Percentiles rank a stretch among this genome's conserved stretches.
Conservation (phyloP, 495 filamentous ascomycete species). For the Usnea hakonensis region DNA sequence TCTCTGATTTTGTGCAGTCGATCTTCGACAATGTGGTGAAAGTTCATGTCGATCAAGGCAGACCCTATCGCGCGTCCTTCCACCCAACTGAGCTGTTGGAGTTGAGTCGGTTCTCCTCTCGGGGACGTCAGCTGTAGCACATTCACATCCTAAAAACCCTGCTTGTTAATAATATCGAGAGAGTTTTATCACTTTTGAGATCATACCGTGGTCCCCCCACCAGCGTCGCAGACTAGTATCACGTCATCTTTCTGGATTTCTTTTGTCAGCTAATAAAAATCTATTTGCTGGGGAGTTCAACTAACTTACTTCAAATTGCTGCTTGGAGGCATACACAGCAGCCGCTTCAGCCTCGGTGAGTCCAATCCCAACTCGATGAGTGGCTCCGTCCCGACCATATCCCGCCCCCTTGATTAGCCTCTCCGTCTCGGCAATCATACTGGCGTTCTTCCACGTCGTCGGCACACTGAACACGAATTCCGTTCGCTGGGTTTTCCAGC, state of each 20-base stretch:
- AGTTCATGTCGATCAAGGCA: slow-evolving; percentile 32
- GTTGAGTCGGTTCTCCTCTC: slow-evolving; percentile 26
- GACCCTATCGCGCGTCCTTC: slow-evolving; percentile 37
- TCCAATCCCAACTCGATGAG: slow-evolving; percentile 49
- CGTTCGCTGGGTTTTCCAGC: slow-evolving; percentile 43
- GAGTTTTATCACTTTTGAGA: neutral
- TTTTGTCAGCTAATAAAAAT: neutral
- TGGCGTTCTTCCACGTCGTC: slow-evolving; percentile 55
- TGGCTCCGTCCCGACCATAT: slow-evolving; percentile 36
- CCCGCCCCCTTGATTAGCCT: slow-evolving; percentile 43
- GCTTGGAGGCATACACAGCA: slow-evolving; percentile 47
- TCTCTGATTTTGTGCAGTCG: slow-evolving; percentile 25
- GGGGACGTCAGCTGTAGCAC: slow-evolving; percentile 30
- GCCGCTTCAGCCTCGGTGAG: slow-evolving; percentile 64
- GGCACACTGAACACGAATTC: slow-evolving; percentile 63
- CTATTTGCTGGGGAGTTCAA: slow-evolving; percentile 13
- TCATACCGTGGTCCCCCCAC: slow-evolving; percentile 45
- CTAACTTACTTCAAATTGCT: slow-evolving; percentile 20
- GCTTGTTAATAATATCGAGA: slow-evolving; percentile 3
- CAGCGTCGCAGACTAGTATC: slow-evolving; percentile 48
- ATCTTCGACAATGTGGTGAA: slow-evolving; percentile 25
- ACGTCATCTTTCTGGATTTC: slow-evolving; percentile 33
- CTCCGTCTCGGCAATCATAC: slow-evolving; percentile 51
- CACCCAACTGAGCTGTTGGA: slow-evolving; percentile 36
- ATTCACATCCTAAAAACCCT: slow-evolving; percentile 31